These are phyloP conservation scores for Psilocybe subaeruginosa DNA, from an alignment of 768 basidiomycete genomes.

Conservation along the genomic window DNA sequence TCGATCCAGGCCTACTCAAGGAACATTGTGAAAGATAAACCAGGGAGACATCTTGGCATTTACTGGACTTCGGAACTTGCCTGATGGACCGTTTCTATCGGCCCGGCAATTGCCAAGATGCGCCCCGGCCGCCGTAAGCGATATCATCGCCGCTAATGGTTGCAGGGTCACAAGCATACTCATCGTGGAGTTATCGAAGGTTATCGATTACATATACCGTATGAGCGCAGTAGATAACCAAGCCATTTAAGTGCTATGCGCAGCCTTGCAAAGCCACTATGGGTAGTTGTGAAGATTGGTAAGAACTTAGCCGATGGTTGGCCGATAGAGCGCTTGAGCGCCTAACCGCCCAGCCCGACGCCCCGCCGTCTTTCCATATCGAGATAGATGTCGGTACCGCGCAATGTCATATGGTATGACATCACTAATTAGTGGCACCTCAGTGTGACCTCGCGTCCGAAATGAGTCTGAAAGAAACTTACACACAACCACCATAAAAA, in stretches of 20 bases:
- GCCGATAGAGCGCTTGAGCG: background rate
- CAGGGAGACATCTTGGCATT: background rate
- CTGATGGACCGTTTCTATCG: background rate
- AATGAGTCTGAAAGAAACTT: background rate
- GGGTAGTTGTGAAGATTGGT: too few relatives aligned
- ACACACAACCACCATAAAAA: background rate
- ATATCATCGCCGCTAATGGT: background rate
- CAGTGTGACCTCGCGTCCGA: background rate
- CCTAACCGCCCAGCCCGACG: background rate
- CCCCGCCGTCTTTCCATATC: background rate
- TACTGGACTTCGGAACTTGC: background rate
- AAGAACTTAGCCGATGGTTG: background rate
- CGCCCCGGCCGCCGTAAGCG: background rate
- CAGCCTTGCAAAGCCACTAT: too few relatives aligned
- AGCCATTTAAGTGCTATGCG: too few relatives aligned
- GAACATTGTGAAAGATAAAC: background rate
- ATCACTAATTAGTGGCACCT: background rate
- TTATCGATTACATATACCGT: too few relatives aligned
- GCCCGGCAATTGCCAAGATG: background rate
- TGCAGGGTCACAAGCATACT: background rate
- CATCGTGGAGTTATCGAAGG: too few relatives aligned
- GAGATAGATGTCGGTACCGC: conserved; percentile 16
- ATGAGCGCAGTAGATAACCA: too few relatives aligned
- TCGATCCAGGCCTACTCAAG: background rate
- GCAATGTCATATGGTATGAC: background rate